phyloP scores from a whole-genome alignment of 495 filamentous ascomycete species.

The Baudoinia panamericana region DNA sequence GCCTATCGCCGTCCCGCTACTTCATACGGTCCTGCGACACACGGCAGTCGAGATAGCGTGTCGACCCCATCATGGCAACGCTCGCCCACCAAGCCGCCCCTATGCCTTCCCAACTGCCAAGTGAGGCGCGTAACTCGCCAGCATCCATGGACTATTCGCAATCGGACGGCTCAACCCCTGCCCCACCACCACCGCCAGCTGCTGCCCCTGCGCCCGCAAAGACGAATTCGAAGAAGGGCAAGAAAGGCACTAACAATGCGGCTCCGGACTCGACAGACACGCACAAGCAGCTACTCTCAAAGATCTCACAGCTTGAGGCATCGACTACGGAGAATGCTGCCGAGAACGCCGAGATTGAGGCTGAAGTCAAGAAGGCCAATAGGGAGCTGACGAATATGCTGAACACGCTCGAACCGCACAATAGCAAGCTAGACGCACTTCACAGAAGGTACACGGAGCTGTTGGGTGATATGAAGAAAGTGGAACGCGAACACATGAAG shows the following conservation, averaged over 20 bases:
- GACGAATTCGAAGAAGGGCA: conserved; percentile 38
- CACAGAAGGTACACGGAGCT: conserved; percentile 87
- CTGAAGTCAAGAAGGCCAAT: conserved; percentile 84
- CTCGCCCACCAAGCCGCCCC: conserved; percentile 10
- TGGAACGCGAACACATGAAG: conserved; percentile 86
- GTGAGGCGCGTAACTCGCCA: conserved; percentile 16
- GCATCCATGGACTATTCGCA: conserved; percentile 10
- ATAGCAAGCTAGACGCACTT: conserved; percentile 67
- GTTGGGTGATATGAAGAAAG: conserved; percentile 81
- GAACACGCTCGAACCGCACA: conserved; percentile 61
- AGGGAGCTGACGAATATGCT: conserved; percentile 73
- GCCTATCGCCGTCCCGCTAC: too few relatives aligned
- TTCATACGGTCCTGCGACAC: too few relatives aligned
- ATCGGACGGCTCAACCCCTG: conserved; percentile 14
- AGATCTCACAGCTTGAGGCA: conserved; percentile 88
- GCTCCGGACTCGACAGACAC: conserved; percentile 65
- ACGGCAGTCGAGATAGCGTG: too few relatives aligned
- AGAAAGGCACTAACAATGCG: conserved; percentile 39
- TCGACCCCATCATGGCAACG: conserved; percentile 11
- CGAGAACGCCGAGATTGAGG: conserved; percentile 84
- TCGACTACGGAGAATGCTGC: conserved; percentile 90
- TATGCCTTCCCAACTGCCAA: conserved; percentile 7
- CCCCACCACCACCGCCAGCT: conserved; percentile 27
- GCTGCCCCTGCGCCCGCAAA: conserved; percentile 37
- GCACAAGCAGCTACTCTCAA: conserved; percentile 76